These are phyloP conservation scores for Ustilago tritici DNA, from an alignment of 1,284 basidiomycete genomes.

Conservation along the genomic window DNA sequence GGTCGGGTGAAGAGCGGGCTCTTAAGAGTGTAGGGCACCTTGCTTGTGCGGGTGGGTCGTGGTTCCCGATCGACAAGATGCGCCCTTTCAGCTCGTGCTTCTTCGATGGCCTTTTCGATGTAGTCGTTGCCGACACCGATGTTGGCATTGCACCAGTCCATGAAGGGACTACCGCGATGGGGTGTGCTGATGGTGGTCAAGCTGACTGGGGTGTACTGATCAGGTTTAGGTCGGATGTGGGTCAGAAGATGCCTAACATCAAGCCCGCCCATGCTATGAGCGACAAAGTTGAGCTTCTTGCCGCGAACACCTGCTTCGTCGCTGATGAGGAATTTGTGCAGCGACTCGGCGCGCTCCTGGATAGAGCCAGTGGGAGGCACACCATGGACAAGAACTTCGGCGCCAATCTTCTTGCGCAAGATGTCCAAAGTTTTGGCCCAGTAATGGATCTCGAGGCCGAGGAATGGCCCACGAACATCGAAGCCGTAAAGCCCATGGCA, in stretches of 20 bases:
- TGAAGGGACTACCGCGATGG: conserved; percentile 95
- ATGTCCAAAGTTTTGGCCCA: conserved; percentile 91
- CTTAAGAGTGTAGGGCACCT: conserved; percentile 64
- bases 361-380: conserved; percentile 96
- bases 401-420: conserved; percentile 84
- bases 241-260: conserved; percentile 82
- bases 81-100: conserved; percentile 45
- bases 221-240: conserved; percentile 78
- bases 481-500: conserved; percentile 94
- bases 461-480: conserved; percentile 82
- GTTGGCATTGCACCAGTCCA: conserved; percentile 89
- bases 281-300: conserved; percentile 88
- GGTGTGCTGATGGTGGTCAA: conserved; percentile 93
- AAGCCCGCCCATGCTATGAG: conserved; percentile 85
- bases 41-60: conserved; percentile 22
- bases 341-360: conserved; percentile 80
- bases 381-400: conserved; percentile 92
- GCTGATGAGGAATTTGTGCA: conserved; percentile 80
- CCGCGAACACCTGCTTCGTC: conserved; percentile 75
- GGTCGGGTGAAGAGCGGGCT: conserved; percentile 61
- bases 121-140: conserved; percentile 67
- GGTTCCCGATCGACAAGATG: conserved; percentile 31
- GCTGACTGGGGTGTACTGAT: conserved; percentile 85
- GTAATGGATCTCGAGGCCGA: conserved; percentile 83
- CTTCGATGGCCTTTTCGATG: conserved; percentile 60